Conservation (phyloP, 495 filamentous ascomycete species). For the Neurospora hispaniola region DNA sequence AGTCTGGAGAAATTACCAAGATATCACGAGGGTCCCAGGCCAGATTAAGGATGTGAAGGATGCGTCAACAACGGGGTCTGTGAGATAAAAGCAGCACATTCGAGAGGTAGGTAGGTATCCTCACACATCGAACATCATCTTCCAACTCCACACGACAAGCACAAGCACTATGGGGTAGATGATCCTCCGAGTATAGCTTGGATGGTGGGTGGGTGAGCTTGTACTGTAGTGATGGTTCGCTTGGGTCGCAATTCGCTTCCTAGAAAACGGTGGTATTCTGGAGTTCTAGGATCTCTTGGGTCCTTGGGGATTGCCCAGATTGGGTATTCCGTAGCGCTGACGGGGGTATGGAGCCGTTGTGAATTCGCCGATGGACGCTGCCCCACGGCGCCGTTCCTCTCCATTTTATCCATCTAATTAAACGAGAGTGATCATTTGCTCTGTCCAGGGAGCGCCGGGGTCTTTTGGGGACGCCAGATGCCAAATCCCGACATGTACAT, state of each 20-base stretch:
- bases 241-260: background rate
- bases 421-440: background rate
- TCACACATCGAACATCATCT: background rate
- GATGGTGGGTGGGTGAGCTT: background rate
- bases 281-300: background rate
- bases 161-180: background rate
- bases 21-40: background rate
- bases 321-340: background rate
- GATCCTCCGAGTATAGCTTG: background rate
- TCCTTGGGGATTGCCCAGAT: background rate
- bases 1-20: background rate
- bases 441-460: background rate
- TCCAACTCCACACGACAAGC: background rate
- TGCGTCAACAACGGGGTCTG: background rate
- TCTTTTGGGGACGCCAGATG: background rate
- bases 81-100: background rate
- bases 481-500: background rate
- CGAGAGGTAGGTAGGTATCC: background rate
- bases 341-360: background rate
- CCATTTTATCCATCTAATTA: background rate
- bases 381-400: background rate
- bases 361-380: background rate
- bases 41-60: background rate
- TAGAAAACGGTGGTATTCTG: background rate
- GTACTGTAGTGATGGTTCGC: background rate